Percentiles rank a stretch among this genome's conserved stretches.
phyloP scores from a whole-genome alignment of 139 green algal species.

The Haematococcus sp. region DNA sequence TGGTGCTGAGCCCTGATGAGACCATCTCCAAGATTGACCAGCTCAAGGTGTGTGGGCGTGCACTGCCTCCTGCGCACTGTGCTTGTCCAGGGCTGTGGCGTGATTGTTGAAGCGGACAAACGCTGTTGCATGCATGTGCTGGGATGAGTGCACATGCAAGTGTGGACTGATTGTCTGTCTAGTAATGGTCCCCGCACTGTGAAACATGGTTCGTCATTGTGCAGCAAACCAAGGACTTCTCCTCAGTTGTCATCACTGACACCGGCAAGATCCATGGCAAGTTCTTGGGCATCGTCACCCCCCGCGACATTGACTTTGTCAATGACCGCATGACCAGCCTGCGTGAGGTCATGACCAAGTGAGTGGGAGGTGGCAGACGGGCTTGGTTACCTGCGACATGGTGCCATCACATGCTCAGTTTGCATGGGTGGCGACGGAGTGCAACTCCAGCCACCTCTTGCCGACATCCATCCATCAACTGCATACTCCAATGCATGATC shows the following conservation, averaged over 20 bases:
- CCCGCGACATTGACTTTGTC: conserved; percentile 82
- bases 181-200: not conserved
- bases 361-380: conserved; percentile 3
- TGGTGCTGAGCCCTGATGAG: conserved; percentile 45
- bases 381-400: no score
- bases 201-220: not conserved
- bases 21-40: conserved; percentile 64
- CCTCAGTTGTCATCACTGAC: conserved; percentile 76
- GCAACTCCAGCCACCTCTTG: no score
- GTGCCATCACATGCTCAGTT: no score
- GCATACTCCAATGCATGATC: no score
- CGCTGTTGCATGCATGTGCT: not conserved
- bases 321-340: conserved; percentile 63
- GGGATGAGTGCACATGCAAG: no score
- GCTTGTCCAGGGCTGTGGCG: not conserved
- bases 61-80: not conserved
- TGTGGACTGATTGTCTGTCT: no score
- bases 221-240: conserved; percentile 35
- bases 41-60: conserved; percentile 45
- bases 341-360: conserved; percentile 76
- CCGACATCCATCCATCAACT: no score
- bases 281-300: conserved; percentile 85
- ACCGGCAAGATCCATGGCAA: conserved; percentile 73
- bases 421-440: no score
- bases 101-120: not conserved